Evolutionary conservation across 2,329 filamentous ascomycete species (phyloP).

Genomic region (Huntiella omanensis): DNA sequence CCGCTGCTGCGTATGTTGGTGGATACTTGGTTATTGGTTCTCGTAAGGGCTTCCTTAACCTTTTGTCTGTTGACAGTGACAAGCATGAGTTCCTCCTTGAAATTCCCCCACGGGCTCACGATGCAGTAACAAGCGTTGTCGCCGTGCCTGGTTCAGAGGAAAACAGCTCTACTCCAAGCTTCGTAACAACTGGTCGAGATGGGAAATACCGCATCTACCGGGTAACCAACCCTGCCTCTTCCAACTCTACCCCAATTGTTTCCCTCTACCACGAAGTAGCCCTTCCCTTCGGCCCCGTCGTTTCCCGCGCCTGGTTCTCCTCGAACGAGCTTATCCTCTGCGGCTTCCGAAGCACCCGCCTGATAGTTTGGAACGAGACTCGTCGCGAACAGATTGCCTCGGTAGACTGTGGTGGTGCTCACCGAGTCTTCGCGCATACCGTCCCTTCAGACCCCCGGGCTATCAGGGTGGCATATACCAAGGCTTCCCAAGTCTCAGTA

Average conservation of each 20-base stretch:
- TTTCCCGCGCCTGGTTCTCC: slow-evolving; percentile 52
- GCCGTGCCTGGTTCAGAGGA: slow-evolving; percentile 20
- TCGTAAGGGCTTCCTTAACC: slow-evolving; percentile 29
- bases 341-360: slow-evolving; percentile 64
- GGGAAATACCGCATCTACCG: slow-evolving; percentile 52
- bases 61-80: slow-evolving; percentile 15
- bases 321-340: slow-evolving; percentile 46
- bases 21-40: slow-evolving; percentile 34
- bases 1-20: slow-evolving; percentile 25
- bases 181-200: slow-evolving; percentile 60
- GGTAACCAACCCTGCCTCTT: slow-evolving; percentile 15
- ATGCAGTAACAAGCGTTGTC: slow-evolving; percentile 52
- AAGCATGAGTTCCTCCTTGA: slow-evolving; percentile 6
- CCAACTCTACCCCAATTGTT: slow-evolving; percentile 7
- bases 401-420: slow-evolving; percentile 69
- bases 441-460: slow-evolving; percentile 12
- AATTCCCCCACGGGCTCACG: slow-evolving; percentile 14
- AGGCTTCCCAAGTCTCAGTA: slow-evolving; percentile 37
- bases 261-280: slow-evolving; percentile 45
- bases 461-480: slow-evolving; percentile 52
- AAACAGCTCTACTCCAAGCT: slow-evolving; percentile 19
- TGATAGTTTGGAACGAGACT: slow-evolving; percentile 66
- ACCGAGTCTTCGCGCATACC: slow-evolving; percentile 50
- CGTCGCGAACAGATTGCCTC: slow-evolving; percentile 48
- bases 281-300: slow-evolving; percentile 53